These are phyloP conservation scores for Lachancea cidri DNA, from an alignment of 805 yeast genomes.

Conservation along the genomic window DNA sequence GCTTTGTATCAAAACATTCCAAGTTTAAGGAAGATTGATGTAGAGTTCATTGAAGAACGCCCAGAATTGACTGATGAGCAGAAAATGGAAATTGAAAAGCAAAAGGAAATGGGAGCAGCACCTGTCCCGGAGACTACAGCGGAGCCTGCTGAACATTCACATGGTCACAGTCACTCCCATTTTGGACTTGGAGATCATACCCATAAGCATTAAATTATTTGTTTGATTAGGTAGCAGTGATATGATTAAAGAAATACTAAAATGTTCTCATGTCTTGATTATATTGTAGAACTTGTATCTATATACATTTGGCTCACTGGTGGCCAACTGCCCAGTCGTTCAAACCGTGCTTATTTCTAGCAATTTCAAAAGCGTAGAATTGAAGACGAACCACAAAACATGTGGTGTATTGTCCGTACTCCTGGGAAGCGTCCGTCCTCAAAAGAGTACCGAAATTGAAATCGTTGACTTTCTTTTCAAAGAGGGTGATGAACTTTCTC, in stretches of 20 bases:
- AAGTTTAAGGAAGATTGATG: slow-evolving; percentile 39
- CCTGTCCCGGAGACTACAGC: slow-evolving; percentile 7
- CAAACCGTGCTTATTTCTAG: slow-evolving; percentile 82
- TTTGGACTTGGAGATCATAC: slow-evolving; percentile 16
- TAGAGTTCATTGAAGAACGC: slow-evolving; percentile 37
- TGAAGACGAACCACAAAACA: slow-evolving; percentile 90
- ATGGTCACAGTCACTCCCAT: slow-evolving; percentile 21
- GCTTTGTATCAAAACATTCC: slow-evolving; percentile 37
- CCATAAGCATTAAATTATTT: slow-evolving; percentile 15
- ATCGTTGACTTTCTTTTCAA: slow-evolving; percentile 78
- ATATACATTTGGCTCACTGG: slow-evolving; percentile 1
- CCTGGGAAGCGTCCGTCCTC: slow-evolving; percentile 65
- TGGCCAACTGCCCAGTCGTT: slow-evolving; percentile 78
- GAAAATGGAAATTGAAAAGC: slow-evolving; percentile 11
- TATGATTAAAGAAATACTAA: neutral
- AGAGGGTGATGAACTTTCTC: slow-evolving; percentile 80
- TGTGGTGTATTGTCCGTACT: slow-evolving; percentile 78
- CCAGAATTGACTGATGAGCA: slow-evolving; percentile 24
- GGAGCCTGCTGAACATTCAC: slow-evolving; percentile 2
- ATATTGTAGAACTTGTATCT: neutral
- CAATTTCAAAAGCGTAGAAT: slow-evolving; percentile 91
- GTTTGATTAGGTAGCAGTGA: neutral
- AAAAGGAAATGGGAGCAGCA: slow-evolving; percentile 5
- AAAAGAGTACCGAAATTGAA: slow-evolving; percentile 93
- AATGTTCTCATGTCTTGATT: neutral